Conservation (phyloP, 352 stramenopile species). For the Phytophthora pini region DNA sequence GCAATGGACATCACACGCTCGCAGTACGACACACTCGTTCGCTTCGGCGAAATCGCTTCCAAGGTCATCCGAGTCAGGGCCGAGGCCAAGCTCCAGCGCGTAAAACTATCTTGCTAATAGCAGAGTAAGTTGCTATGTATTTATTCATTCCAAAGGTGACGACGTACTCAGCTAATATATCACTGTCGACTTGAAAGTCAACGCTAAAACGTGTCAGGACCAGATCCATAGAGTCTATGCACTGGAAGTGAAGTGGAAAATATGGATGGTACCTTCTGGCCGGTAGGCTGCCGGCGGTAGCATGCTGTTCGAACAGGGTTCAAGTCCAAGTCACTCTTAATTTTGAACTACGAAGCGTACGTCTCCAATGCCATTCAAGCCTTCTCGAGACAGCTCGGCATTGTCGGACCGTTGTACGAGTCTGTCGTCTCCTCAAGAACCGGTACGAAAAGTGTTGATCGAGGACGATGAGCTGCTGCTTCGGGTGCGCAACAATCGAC, state of each 20-base stretch:
- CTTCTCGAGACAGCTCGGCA: constrained; percentile 10
- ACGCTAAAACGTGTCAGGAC: not conserved
- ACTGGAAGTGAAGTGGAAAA: not conserved
- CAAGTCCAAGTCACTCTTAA: not conserved
- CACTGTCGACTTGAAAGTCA: no score
- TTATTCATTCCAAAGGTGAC: constrained; percentile 3
- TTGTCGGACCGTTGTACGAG: constrained; percentile 15
- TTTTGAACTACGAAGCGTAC: not conserved
- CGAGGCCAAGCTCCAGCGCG: constrained; percentile 24
- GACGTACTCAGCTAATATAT: not conserved
- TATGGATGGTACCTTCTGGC: constrained; percentile 1
- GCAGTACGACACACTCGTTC: constrained; percentile 38
- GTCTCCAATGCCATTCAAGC: constrained; percentile 30
- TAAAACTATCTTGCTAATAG: not conserved
- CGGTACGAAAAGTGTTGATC: constrained; percentile 28
- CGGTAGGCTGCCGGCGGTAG: not conserved
- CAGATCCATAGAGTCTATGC: not conserved
- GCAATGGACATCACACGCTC: constrained; percentile 40
- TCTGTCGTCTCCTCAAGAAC: constrained; percentile 14
- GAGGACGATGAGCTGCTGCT: constrained; percentile 38
- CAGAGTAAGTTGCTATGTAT: not conserved
- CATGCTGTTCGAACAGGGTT: not conserved
- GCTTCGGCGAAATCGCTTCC: constrained; percentile 47
- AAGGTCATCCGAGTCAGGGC: constrained; percentile 44
- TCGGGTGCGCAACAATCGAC: constrained; percentile 10